phyloP scores from a whole-genome alignment of 805 yeast species.

The Starmerella davenportii region DNA sequence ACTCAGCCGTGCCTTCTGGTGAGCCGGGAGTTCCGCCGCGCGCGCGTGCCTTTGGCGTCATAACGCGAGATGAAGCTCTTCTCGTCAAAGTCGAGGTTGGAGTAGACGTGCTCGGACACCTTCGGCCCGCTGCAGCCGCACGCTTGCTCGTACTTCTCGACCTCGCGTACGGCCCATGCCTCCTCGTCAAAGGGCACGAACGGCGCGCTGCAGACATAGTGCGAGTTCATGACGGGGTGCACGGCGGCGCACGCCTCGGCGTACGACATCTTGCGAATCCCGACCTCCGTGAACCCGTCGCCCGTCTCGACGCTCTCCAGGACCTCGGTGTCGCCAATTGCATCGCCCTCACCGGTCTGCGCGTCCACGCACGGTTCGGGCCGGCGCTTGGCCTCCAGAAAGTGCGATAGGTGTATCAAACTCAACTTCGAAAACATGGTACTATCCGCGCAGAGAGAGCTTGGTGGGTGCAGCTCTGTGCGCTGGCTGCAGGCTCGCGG shows the following conservation, averaged over 20 bases:
- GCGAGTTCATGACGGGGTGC: background rate
- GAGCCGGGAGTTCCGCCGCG: constrained; percentile 3
- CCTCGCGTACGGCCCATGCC: constrained; percentile 7
- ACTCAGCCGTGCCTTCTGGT: constrained; percentile 2
- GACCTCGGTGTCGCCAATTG: constrained; percentile 6
- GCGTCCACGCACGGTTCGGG: background rate
- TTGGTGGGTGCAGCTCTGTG: background rate
- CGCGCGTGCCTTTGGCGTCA: background rate
- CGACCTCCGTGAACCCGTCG: constrained; percentile 31
- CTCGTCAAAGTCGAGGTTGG: constrained; percentile 6
- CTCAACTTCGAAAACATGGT: background rate
- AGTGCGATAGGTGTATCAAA: background rate
- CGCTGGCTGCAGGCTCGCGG: no score
- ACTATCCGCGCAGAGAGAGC: background rate
- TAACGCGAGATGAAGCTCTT: background rate
- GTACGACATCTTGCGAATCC: constrained; percentile 32
- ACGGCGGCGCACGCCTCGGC: constrained; percentile 32
- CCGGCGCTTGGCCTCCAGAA: background rate
- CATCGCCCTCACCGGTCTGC: constrained; percentile 4
- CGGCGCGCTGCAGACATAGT: background rate
- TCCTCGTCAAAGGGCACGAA: constrained; percentile 5
- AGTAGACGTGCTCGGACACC: constrained; percentile 4
- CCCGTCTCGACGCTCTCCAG: constrained; percentile 15
- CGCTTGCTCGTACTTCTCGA: constrained; percentile 4
- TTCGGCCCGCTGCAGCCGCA: background rate